A percentile compares a stretch with the other conserved stretches of the same genome.
phyloP scores from a whole-genome alignment of 2,329 filamentous ascomycete genomes.

The Pseudogymnoascus destructans region DNA sequence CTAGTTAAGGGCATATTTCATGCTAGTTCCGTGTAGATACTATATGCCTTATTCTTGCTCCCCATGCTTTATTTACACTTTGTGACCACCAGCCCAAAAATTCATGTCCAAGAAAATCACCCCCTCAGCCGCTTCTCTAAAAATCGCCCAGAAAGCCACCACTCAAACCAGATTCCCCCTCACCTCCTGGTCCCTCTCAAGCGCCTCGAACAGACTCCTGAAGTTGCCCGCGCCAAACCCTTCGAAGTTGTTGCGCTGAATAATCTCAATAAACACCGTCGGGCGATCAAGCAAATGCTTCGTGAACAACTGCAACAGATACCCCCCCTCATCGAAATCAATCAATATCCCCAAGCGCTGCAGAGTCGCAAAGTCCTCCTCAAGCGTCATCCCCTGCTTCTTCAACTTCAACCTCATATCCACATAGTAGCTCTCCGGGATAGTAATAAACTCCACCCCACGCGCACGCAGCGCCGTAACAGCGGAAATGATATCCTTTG shows the following conservation, averaged over 20 bases:
- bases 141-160: not conserved
- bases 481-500: conserved; percentile 61
- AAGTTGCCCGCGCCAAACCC: conserved; percentile 95
- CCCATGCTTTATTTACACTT: not conserved
- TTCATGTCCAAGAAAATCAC: not conserved
- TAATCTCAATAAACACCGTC: conserved; percentile 93
- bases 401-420: conserved; percentile 62
- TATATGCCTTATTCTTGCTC: not conserved
- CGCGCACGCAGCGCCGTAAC: conserved; percentile 71
- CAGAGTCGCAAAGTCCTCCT: conserved; percentile 69
- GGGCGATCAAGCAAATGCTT: conserved; percentile 89
- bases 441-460: conserved; percentile 84
- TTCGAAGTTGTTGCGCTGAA: conserved; percentile 79
- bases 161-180: conserved; percentile 54
- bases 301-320: conserved; percentile 64
- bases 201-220: conserved; percentile 87
- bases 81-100: not conserved
- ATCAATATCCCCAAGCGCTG: conserved; percentile 75
- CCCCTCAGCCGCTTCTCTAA: not conserved
- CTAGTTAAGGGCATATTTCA: not conserved
- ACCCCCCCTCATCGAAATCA: conserved; percentile 88
- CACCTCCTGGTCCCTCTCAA: conserved; percentile 81
- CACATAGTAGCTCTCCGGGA: conserved; percentile 76
- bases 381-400: conserved; percentile 46
- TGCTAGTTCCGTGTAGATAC: not conserved